Conservation (phyloP, 2,329 filamentous ascomycete species). For the Aspergillus sp. region DNA sequence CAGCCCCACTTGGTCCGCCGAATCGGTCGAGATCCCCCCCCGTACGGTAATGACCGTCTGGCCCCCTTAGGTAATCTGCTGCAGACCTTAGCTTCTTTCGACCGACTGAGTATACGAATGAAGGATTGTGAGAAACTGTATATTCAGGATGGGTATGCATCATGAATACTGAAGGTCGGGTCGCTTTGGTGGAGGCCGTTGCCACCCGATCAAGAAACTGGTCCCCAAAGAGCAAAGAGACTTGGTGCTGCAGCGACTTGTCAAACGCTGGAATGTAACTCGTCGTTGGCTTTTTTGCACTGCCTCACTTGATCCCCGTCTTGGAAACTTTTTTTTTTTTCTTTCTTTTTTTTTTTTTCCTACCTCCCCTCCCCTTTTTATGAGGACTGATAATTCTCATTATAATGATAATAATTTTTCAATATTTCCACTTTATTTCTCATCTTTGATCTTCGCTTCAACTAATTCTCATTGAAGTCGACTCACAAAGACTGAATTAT, state of each 20-base stretch:
- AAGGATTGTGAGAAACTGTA: too few relatives aligned
- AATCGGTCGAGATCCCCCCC: not conserved
- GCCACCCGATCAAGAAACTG: not conserved
- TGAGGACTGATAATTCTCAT: not conserved
- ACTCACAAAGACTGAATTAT: too few relatives aligned
- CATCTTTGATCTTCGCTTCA: too few relatives aligned
- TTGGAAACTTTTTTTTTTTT: constrained; percentile 8
- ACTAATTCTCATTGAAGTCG: not conserved
- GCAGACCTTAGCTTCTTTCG: too few relatives aligned
- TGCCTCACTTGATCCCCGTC: constrained; percentile 27
- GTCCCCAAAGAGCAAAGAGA: not conserved
- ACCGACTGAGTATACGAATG: too few relatives aligned
- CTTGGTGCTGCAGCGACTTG: not conserved
- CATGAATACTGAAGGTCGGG: too few relatives aligned
- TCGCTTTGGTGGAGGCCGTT: not conserved
- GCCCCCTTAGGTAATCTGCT: not conserved
- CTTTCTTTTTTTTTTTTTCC: constrained; percentile 7
- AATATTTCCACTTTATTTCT: constrained; percentile 1
- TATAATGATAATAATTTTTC: not conserved
- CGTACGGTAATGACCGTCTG: not conserved
- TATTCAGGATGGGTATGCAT: too few relatives aligned
- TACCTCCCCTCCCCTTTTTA: constrained; percentile 9
- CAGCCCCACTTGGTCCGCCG: not conserved
- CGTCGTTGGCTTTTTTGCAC: constrained; percentile 25
- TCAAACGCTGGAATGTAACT: constrained; percentile 18